Evolutionary conservation across 352 stramenopile species (phyloP).

Genomic region (Aphanomyces astaci): DNA sequence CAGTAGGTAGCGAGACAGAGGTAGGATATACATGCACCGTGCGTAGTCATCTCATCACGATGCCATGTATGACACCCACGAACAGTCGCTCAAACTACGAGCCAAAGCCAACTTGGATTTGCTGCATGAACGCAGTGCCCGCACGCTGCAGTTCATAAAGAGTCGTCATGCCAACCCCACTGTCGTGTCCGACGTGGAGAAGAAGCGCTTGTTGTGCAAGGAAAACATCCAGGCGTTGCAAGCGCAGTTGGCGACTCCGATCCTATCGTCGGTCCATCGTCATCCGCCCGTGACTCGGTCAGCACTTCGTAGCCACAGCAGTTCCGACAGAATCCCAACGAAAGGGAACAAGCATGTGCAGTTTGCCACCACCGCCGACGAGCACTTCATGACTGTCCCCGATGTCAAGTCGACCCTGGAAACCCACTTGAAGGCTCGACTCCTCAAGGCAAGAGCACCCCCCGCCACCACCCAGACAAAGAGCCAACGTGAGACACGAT

Average conservation of each 20-base stretch:
- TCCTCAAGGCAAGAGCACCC: no score
- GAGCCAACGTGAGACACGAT: no score
- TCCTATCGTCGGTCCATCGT: not conserved
- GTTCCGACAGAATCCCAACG: not conserved
- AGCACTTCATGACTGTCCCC: not conserved
- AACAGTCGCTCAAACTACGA: not conserved
- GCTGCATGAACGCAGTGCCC: not conserved
- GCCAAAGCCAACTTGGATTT: not conserved
- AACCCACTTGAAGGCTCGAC: not conserved
- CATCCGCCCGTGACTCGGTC: not conserved
- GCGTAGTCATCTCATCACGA: not conserved
- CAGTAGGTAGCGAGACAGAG: slow-evolving; percentile 1
- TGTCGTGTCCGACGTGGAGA: not conserved
- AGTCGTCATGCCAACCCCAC: not conserved
- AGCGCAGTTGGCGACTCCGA: not conserved
- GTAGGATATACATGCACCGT: not conserved
- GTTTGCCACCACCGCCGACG: not conserved
- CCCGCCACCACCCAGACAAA: no score
- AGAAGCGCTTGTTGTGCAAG: not conserved
- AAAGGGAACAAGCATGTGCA: not conserved
- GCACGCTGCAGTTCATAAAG: not conserved
- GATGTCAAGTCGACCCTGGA: slow-evolving; percentile 7
- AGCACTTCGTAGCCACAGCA: not conserved
- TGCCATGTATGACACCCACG: not conserved
- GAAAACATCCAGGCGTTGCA: slow-evolving; percentile 2